Evolutionary conservation across 331 rosid species (phyloP).

Genomic region (Quercus phellos): DNA sequence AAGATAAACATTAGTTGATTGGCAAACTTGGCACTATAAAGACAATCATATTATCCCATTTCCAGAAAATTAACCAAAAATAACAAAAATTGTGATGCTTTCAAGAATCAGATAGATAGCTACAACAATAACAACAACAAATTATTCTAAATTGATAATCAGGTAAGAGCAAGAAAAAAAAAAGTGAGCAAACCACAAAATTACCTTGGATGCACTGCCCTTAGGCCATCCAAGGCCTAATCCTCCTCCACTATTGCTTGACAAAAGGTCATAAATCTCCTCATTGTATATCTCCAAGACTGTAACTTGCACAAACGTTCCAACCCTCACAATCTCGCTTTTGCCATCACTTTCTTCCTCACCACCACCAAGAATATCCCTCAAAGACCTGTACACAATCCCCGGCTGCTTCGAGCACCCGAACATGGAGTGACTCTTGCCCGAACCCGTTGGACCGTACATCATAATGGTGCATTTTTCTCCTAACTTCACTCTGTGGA

Average conservation of each 20-base stretch:
- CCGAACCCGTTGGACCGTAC: conserved; percentile 98
- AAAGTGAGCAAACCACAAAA: neutral
- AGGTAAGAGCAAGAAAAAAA: neutral
- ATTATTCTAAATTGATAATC: neutral
- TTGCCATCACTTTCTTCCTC: conserved; percentile 29
- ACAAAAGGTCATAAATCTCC: conserved; percentile 80
- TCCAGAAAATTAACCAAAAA: too few relatives aligned
- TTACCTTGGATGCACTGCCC: conserved; percentile 64
- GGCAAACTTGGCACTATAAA: too few relatives aligned
- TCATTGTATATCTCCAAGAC: conserved; percentile 96
- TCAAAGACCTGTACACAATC: conserved; percentile 79
- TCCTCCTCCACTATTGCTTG: conserved; percentile 62
- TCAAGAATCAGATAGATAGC: neutral
- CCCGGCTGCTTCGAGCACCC: conserved; percentile 87
- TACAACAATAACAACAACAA: neutral
- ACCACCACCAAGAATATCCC: conserved; percentile 71
- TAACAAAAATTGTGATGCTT: neutral
- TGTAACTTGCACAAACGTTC: conserved; percentile 75
- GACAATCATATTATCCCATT: too few relatives aligned
- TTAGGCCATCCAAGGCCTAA: conserved; percentile 78
- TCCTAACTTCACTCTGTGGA: conserved; percentile 66
- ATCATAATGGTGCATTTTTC: conserved; percentile 95
- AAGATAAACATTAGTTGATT: too few relatives aligned
- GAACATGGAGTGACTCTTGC: conserved; percentile 95
- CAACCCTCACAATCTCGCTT: conserved; percentile 32